Evolutionary conservation across 257 asterid species (phyloP), one percentile per base, ranked within the genome.

Genomic region (Linderniella brevidens): DNA sequence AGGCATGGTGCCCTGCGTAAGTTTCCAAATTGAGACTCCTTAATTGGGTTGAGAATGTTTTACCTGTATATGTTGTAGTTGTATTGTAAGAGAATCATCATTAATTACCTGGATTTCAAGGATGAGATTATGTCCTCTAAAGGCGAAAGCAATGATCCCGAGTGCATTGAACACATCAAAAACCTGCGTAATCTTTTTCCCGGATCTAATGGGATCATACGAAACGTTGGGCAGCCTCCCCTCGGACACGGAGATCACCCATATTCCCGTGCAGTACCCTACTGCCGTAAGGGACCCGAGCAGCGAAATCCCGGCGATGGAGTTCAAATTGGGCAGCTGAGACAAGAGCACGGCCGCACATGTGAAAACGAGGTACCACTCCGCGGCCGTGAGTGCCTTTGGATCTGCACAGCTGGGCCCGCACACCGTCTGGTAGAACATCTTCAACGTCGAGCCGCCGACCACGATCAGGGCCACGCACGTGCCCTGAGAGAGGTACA

Each of bases 51-150:
- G n/a, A n/a, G n/a, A n/a, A n/a, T n/a, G n/a, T n/a, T n/a, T n/a
- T n/a, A n/a, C n/a, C n/a, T n/a, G n/a, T n/a, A n/a, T n/a, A n/a
- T n/a, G n/a, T n/a, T n/a, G n/a, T n/a, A n/a, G n/a, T 9, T 0
- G 7, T 35, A 8, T 32, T 13, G 29, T 49, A 50, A 56, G 32
- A 18, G 17, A n/a, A 14, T 42, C 10, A 42, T 11, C 13, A 14
- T 42, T 42, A 1, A 5, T 12, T 17, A 87, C 97, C 92, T 87
- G 97, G 18, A 87, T 87, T 63, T 87, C 97, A 20, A 83, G 86
- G 17, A 74, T 70, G 74, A 83, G 95, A 66, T 87, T 87, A 57
- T 87, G 97, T 4, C 97, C 97, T 60, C 93, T 72, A 54, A 87
- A 87, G 46, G 88, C 93, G 58, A 87, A 83, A 37, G 95, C 79